These are phyloP conservation scores for Amanita muscaria DNA, from an alignment of 768 basidiomycete species.

Conservation along the genomic window DNA sequence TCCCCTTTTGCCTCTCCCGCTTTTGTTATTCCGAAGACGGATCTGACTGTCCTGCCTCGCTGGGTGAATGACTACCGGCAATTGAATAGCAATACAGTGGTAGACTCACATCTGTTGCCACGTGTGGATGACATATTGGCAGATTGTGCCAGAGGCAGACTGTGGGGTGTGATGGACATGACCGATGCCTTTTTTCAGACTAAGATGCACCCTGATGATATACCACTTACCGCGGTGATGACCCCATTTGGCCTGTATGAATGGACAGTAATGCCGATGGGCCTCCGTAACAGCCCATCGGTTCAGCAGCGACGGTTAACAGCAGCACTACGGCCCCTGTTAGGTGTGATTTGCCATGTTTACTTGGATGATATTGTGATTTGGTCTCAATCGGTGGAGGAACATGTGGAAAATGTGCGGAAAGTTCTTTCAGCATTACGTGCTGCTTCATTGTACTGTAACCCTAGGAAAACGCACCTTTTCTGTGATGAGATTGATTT, in stretches of 20 bases:
- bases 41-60: slow-evolving; percentile 17
- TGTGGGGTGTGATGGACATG: slow-evolving; percentile 14
- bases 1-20: too few relatives aligned
- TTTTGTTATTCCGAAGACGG: slow-evolving; percentile 28
- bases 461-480: slow-evolving; percentile 25
- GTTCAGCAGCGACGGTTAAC: slow-evolving; percentile 31
- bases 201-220: slow-evolving; percentile 19
- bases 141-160: slow-evolving; percentile 13
- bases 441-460: slow-evolving; percentile 28
- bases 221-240: slow-evolving; percentile 18
- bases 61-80: slow-evolving; percentile 26
- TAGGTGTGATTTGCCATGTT: slow-evolving; percentile 7
- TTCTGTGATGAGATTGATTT: slow-evolving; percentile 22
- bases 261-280: slow-evolving; percentile 26
- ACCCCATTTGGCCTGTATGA: slow-evolving; percentile 28
- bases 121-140: slow-evolving; percentile 16
- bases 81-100: slow-evolving; percentile 20
- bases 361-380: slow-evolving; percentile 27
- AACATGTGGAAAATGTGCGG: slow-evolving; percentile 25
- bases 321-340: slow-evolving; percentile 1
- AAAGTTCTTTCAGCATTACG: slow-evolving; percentile 24
- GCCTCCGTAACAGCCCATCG: slow-evolving; percentile 17
- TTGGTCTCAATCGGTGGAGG: slow-evolving; percentile 29
- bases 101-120: slow-evolving; percentile 17
- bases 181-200: slow-evolving; percentile 35